phyloP scores from a whole-genome alignment of 2,329 filamentous ascomycete genomes.

The Huntiella decipiens region DNA sequence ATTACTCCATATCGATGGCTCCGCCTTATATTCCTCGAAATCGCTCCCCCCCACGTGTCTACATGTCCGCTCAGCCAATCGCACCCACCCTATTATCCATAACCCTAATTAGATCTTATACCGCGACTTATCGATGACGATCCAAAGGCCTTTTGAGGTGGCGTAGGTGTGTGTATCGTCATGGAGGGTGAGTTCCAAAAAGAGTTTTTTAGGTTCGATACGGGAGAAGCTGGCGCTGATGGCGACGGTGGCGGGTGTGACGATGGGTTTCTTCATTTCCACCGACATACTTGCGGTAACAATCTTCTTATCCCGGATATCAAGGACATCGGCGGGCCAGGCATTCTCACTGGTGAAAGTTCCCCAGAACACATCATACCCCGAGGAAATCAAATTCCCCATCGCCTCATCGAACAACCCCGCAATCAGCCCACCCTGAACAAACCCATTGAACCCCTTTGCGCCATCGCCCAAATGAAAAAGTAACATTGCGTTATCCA shows the following conservation, averaged over 20 bases:
- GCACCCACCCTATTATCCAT: too few relatives aligned
- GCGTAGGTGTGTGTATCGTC: constrained; percentile 3
- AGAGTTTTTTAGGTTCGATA: constrained; percentile 12
- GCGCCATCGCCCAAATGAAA: constrained; percentile 14
- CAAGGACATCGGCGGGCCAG: constrained; percentile 5
- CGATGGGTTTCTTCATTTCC: constrained; percentile 12
- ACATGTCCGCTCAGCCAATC: too few relatives aligned
- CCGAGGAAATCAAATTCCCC: constrained; percentile 14
- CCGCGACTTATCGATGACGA: not conserved
- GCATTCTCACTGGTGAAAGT: not conserved
- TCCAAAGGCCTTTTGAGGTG: constrained; percentile 6
- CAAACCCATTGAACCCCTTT: constrained; percentile 15
- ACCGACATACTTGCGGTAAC: constrained; percentile 13
- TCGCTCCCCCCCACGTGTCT: too few relatives aligned
- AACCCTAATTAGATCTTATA: constrained; percentile 1
- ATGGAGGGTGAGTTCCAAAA: constrained; percentile 12
- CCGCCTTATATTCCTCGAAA: too few relatives aligned
- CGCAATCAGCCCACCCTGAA: constrained; percentile 15
- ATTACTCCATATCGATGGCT: too few relatives aligned
- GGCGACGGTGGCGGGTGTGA: constrained; percentile 12
- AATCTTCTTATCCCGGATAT: constrained; percentile 2
- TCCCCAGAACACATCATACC: constrained; percentile 9
- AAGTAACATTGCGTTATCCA: constrained; percentile 12
- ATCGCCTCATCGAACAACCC: constrained; percentile 17
- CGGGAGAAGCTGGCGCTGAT: constrained; percentile 12